phyloP scores from a whole-genome alignment of 306 rosid species.

The Hippophae gyantsensis region DNA sequence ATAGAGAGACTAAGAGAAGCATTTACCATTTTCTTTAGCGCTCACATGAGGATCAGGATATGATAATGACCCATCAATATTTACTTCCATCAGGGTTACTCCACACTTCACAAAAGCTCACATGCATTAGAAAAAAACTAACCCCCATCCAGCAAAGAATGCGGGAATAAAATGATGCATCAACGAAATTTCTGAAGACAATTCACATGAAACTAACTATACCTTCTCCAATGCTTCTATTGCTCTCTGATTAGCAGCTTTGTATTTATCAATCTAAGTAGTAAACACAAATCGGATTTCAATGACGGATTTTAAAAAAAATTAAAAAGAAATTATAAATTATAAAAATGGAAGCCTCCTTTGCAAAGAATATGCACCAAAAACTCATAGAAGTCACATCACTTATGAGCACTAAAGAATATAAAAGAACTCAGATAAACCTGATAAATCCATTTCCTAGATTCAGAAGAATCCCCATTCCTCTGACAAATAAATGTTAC shows the following conservation, averaged over 20 bases:
- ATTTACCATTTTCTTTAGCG: constrained; percentile 51
- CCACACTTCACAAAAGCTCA: constrained; percentile 45
- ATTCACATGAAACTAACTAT: constrained; percentile 6
- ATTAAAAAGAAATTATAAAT: not conserved
- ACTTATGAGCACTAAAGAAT: no score
- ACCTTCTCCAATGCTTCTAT: constrained; percentile 67
- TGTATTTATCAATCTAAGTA: constrained; percentile 52
- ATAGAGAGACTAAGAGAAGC: constrained; percentile 5
- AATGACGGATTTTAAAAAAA: not conserved
- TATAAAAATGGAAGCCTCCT: not conserved
- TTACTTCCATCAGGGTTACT: constrained; percentile 63
- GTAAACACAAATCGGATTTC: not conserved
- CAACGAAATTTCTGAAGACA: not conserved
- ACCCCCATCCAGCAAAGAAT: not conserved
- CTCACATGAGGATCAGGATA: constrained; percentile 51
- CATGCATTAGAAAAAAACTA: constrained; percentile 5
- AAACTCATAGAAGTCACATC: no score
- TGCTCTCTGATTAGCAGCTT: constrained; percentile 64
- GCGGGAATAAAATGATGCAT: no score
- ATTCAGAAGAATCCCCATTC: no score
- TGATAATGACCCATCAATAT: constrained; percentile 63
- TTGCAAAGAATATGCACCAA: not conserved
- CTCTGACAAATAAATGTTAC: no score
- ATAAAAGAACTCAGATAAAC: no score
- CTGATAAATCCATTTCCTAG: no score